A percentile compares a stretch with the other conserved stretches of the same genome.
Evolutionary conservation across 2,329 filamentous ascomycete genomes (phyloP).

Genomic region (Drechslera avenae): DNA sequence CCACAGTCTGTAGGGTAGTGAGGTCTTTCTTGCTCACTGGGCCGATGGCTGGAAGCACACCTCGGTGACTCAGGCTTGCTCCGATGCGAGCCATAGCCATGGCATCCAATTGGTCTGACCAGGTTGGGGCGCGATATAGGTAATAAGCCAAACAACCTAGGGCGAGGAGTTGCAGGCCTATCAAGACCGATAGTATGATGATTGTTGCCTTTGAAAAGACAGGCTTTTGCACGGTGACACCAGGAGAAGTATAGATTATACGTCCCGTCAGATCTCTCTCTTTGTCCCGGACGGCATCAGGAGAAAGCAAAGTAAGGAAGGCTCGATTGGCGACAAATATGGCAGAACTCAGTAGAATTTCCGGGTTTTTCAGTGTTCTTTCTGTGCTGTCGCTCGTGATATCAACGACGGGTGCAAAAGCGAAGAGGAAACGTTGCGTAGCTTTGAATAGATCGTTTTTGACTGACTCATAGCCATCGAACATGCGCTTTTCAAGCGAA

Average conservation of each 20-base stretch:
- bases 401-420: no score
- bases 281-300: neutral
- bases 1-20: neutral
- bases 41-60: neutral
- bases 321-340: neutral
- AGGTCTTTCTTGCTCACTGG: neutral
- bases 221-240: neutral
- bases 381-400: no score
- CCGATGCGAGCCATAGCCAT: neutral
- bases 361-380: neutral
- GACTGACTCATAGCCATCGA: neutral
- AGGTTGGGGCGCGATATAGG: neutral
- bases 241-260: neutral
- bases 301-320: neutral
- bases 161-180: neutral
- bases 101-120: neutral
- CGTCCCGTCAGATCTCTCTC: neutral
- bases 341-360: neutral
- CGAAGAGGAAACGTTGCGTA: no score
- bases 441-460: neutral
- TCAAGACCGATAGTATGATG: neutral
- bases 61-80: neutral
- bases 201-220: fast-evolving
- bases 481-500: no score
- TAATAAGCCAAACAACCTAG: neutral